Conservation (phyloP, 441 rosid species). For the Gossypium schwendimanii region DNA sequence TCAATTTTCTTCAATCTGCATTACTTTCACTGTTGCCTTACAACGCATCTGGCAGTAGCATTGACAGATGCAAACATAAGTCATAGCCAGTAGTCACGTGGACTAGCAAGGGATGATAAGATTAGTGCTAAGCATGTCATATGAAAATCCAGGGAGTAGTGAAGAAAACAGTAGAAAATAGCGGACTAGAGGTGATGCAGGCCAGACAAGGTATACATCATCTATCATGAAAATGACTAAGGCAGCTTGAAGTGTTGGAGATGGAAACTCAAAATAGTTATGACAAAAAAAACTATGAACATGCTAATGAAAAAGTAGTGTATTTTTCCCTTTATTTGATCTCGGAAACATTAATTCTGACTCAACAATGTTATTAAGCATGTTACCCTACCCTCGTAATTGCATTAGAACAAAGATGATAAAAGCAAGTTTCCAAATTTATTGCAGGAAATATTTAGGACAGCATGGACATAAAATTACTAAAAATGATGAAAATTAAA, state of each 20-base stretch:
- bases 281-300: neutral
- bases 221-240: neutral
- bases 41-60: neutral
- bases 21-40: neutral
- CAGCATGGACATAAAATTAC: neutral
- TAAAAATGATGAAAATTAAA: neutral
- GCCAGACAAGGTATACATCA: neutral
- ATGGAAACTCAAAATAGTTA: neutral
- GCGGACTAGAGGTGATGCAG: neutral
- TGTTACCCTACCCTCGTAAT: neutral
- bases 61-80: neutral
- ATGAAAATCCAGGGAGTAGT: neutral
- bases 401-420: neutral
- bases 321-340: neutral
- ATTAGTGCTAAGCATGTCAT: neutral
- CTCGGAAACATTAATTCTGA: neutral
- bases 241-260: neutral
- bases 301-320: neutral
- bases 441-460: neutral
- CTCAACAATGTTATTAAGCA: neutral
- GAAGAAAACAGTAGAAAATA: neutral
- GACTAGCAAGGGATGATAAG: neutral
- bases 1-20: constrained; percentile 6
- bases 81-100: neutral
- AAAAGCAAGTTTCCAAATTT: neutral